These are phyloP conservation scores for Paracoccidioides brasiliensis DNA, from an alignment of 2,329 filamentous ascomycete species.

Conservation along the genomic window DNA sequence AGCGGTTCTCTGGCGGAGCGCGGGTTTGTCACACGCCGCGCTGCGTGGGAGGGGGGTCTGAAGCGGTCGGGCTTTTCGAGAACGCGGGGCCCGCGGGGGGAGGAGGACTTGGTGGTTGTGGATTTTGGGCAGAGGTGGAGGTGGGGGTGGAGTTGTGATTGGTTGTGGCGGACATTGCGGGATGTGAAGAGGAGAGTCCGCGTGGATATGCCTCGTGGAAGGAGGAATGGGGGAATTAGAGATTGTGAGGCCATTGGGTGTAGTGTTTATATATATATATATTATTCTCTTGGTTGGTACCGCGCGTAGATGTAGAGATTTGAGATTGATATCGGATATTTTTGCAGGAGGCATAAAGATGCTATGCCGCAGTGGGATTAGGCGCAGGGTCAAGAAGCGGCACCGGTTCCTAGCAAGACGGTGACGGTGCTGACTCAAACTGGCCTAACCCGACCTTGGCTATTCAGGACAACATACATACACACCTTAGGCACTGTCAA, in stretches of 20 bases:
- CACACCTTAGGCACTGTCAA: no score
- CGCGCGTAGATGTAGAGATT: background rate
- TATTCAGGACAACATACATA: no score
- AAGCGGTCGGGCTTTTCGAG: slow-evolving; percentile 83
- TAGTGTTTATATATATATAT: background rate
- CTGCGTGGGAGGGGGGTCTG: slow-evolving; percentile 79
- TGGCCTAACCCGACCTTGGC: no score
- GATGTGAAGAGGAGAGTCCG: slow-evolving; percentile 12
- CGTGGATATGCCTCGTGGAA: slow-evolving; percentile 41
- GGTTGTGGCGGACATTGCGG: background rate
- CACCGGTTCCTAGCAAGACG: no score
- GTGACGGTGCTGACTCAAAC: no score
- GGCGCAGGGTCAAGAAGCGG: no score
- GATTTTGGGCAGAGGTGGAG: slow-evolving; percentile 12
- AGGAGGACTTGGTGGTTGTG: slow-evolving; percentile 6
- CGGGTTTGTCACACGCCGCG: slow-evolving; percentile 44
- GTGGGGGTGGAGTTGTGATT: slow-evolving; percentile 14
- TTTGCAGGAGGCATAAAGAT: no score
- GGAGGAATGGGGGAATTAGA: slow-evolving; percentile 52
- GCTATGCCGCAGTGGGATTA: no score
- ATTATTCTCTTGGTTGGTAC: background rate
- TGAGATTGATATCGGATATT: background rate
- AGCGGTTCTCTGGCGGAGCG: slow-evolving; percentile 35
- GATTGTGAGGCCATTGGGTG: slow-evolving; percentile 10
- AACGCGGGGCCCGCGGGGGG: slow-evolving; percentile 30